Evolutionary conservation across 257 asterid species (phyloP).

Genomic region (Euphrasia confusa): DNA sequence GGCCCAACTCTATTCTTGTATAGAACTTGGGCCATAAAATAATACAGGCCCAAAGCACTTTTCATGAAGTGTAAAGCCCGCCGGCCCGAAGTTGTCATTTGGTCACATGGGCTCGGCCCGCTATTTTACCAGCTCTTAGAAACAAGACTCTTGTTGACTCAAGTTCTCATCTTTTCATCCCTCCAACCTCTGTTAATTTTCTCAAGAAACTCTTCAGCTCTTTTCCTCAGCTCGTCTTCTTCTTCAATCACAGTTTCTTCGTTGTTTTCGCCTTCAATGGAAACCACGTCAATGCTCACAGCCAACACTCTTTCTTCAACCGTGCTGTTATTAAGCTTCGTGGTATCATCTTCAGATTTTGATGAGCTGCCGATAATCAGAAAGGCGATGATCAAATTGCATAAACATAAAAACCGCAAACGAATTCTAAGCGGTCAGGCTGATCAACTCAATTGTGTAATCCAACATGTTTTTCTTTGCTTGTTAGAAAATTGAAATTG

Average conservation of each 20-base stretch:
- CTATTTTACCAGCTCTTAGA: too few relatives aligned
- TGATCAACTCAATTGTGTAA: slow-evolving; percentile 43
- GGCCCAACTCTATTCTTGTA: too few relatives aligned
- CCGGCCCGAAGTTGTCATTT: too few relatives aligned
- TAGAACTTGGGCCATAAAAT: too few relatives aligned
- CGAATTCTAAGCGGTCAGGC: slow-evolving; percentile 53
- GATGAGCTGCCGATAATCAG: slow-evolving; percentile 41
- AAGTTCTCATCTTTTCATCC: slow-evolving; percentile 37
- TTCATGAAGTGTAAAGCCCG: too few relatives aligned
- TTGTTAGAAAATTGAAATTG: slow-evolving; percentile 1
- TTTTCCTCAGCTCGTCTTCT: slow-evolving; percentile 48
- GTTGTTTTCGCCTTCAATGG: slow-evolving; percentile 13
- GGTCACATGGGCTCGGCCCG: too few relatives aligned
- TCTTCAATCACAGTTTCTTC: background rate
- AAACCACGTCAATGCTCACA: slow-evolving; percentile 26
- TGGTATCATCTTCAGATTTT: slow-evolving; percentile 1
- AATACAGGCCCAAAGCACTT: too few relatives aligned
- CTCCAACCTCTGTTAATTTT: slow-evolving; percentile 49
- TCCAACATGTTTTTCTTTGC: slow-evolving; percentile 34
- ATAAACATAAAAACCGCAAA: slow-evolving; percentile 57
- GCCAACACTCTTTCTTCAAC: slow-evolving; percentile 20
- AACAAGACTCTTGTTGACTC: background rate
- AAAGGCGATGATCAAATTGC: slow-evolving; percentile 60
- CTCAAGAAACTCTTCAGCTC: slow-evolving; percentile 49
- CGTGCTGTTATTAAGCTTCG: background rate